These are phyloP conservation scores for Claviceps africana DNA, from an alignment of 2,329 filamentous ascomycete species.

Conservation along the genomic window DNA sequence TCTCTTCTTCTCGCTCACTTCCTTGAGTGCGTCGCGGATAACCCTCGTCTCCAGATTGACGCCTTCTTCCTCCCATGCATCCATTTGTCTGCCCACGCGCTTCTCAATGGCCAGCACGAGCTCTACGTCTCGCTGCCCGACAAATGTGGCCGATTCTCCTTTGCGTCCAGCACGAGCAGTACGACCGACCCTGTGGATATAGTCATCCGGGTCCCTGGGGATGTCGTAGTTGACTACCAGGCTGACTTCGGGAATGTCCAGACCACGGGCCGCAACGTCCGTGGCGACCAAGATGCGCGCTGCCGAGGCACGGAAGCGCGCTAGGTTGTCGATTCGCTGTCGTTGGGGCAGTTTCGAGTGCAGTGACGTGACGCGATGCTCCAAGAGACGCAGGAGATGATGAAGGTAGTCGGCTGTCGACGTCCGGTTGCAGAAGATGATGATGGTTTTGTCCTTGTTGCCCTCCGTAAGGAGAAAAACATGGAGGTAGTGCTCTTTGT, in stretches of 20 bases:
- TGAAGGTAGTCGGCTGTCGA: constrained; percentile 80
- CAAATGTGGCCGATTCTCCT: constrained; percentile 73
- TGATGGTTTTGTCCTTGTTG: constrained; percentile 64
- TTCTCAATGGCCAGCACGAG: constrained; percentile 82
- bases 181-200: constrained; percentile 90
- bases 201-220: constrained; percentile 90
- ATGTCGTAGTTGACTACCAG: constrained; percentile 93
- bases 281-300: constrained; percentile 87
- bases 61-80: constrained; percentile 73
- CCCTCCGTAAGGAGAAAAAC: constrained; percentile 66
- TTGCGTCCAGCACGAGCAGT: constrained; percentile 81
- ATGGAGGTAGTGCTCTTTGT: constrained; percentile 91
- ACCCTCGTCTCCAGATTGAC: constrained; percentile 91
- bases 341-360: constrained; percentile 78
- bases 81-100: constrained; percentile 68
- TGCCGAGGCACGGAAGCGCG: constrained; percentile 77
- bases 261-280: constrained; percentile 83
- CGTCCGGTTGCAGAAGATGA: constrained; percentile 91
- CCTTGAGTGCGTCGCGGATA: constrained; percentile 68
- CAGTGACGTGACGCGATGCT: constrained; percentile 80
- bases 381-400: constrained; percentile 70
- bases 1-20: constrained; percentile 89
- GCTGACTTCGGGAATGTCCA: constrained; percentile 86
- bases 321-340: constrained; percentile 75
- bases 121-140: constrained; percentile 86